Evolutionary conservation across 1,284 basidiomycete genomes (phyloP).

Genomic region (Porodaedalea pini): DNA sequence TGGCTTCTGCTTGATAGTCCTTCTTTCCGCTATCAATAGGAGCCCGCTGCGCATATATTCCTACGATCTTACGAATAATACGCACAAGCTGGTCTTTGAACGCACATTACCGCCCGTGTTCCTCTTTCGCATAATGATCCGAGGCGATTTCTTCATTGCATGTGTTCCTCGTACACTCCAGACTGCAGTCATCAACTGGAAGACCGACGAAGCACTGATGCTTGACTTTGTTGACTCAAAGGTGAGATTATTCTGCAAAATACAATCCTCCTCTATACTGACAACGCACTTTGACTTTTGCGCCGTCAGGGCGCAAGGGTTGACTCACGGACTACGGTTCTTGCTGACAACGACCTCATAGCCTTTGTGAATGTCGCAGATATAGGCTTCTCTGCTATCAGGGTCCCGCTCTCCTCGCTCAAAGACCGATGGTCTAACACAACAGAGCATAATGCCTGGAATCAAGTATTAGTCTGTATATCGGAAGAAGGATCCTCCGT

Average conservation of each 20-base stretch:
- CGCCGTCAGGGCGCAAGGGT: not conserved
- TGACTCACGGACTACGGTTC: not conserved
- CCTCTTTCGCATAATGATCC: constrained; percentile 12
- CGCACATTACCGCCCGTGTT: not conserved
- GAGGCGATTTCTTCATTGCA: constrained; percentile 3
- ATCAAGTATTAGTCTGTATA: not conserved
- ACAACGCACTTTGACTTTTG: not conserved
- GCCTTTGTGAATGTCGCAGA: not conserved
- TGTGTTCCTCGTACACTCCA: constrained; percentile 2
- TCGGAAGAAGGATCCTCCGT: not conserved
- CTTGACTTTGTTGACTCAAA: not conserved
- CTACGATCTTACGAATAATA: not conserved
- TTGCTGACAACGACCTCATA: not conserved
- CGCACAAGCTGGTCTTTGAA: not conserved
- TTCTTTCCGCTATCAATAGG: not conserved
- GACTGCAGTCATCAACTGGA: constrained; percentile 10
- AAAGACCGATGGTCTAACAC: not conserved
- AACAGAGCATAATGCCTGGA: not conserved
- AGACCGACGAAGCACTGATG: not conserved
- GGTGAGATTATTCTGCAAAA: not conserved
- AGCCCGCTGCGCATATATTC: constrained; percentile 3
- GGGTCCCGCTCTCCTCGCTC: not conserved
- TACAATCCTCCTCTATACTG: not conserved
- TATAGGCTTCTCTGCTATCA: not conserved
- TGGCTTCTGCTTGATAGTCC: not conserved